A percentile compares a stretch with the other conserved stretches of the same genome.
Evolutionary conservation across 768 basidiomycete genomes (phyloP).

Genomic region (Lanmaoa rubissima): DNA sequence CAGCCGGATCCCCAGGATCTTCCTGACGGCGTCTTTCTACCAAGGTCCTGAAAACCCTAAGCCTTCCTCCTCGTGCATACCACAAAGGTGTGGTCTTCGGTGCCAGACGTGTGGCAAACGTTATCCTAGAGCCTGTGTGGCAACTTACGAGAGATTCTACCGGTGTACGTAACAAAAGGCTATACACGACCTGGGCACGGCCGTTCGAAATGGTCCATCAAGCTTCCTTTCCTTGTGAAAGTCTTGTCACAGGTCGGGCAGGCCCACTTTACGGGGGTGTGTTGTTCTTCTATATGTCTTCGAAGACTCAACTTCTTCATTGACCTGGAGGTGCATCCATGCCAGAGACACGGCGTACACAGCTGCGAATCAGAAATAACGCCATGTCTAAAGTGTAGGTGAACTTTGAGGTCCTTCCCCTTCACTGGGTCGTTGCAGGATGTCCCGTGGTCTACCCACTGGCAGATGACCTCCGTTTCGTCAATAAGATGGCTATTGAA

Average conservation of each 20-base stretch:
- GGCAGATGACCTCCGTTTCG: neutral
- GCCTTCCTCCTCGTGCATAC: no score
- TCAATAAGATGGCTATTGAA: neutral
- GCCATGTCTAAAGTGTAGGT: neutral
- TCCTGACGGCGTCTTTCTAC: no score
- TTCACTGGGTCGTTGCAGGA: slow-evolving; percentile 2
- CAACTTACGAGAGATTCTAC: no score
- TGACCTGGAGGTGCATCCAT: neutral
- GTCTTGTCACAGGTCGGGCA: slow-evolving; percentile 2
- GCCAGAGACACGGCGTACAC: slow-evolving; percentile 1
- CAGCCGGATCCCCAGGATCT: neutral
- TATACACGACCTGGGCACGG: neutral
- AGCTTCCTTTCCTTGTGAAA: slow-evolving; percentile 2
- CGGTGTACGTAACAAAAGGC: neutral
- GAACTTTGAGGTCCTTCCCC: neutral
- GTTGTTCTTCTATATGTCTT: slow-evolving; percentile 3
- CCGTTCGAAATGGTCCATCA: neutral
- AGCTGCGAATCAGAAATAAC: neutral
- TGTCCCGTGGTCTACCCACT: neutral
- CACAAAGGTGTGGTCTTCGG: no score
- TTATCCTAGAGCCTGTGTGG: no score
- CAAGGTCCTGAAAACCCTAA: no score
- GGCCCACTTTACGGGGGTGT: neutral
- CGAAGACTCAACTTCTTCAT: slow-evolving; percentile 7
- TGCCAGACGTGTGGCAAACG: no score